phyloP scores from a whole-genome alignment of 495 filamentous ascomycete genomes.

The Lasiosphaeria ovina region DNA sequence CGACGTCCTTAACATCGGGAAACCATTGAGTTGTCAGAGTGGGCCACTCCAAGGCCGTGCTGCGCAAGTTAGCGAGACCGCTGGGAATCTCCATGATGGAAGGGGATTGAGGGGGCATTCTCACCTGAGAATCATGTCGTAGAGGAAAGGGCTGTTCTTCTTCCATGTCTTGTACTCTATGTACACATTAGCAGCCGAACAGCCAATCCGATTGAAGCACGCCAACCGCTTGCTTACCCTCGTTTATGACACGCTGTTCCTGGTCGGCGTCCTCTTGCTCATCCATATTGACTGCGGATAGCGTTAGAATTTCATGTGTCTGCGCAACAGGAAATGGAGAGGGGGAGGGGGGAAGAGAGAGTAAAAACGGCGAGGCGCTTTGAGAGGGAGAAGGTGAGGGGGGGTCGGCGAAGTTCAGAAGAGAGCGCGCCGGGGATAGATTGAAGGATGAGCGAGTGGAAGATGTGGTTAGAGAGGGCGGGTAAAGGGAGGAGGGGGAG shows the following conservation, averaged over 20 bases:
- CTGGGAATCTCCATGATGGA: conserved; percentile 8
- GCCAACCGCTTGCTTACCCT: conserved; percentile 54
- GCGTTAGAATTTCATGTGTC: conserved; percentile 11
- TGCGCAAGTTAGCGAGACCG: conserved; percentile 27
- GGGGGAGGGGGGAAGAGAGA: background rate
- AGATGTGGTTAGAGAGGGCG: too few species aligned
- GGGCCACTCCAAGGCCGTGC: conserved; percentile 95
- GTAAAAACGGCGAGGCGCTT: background rate
- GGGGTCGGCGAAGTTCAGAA: too few species aligned
- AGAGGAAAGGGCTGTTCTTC: conserved; percentile 98
- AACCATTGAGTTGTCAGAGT: conserved; percentile 98
- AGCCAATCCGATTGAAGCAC: background rate
- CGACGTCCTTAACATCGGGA: conserved; percentile 83
- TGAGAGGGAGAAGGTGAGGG: too few species aligned
- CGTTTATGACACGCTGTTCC: conserved; percentile 84
- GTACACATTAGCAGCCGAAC: background rate
- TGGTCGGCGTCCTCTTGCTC: conserved; percentile 70
- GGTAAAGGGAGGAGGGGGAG: too few species aligned
- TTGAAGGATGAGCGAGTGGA: too few species aligned
- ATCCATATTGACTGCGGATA: conserved; percentile 48
- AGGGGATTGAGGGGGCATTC: background rate
- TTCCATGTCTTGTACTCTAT: conserved; percentile 99
- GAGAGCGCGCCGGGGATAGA: too few species aligned
- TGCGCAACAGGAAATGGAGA: background rate
- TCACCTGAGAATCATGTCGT: conserved; percentile 86